phyloP scores from a whole-genome alignment of 805 yeast genomes.

The Pichia manshurica region DNA sequence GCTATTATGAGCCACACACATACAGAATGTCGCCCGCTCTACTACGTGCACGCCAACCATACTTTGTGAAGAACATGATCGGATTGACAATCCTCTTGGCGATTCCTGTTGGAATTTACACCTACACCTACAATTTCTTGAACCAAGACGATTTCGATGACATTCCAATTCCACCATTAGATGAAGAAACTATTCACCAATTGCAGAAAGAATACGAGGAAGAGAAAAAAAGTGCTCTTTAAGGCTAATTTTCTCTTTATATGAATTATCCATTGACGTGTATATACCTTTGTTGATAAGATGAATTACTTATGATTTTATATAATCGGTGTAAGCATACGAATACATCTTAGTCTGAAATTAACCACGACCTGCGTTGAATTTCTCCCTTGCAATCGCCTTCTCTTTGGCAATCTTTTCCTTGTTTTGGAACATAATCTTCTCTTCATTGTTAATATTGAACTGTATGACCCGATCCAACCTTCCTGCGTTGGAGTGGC shows the following conservation, averaged over 20 bases:
- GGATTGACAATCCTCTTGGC: constrained; percentile 54
- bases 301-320: too few relatives aligned
- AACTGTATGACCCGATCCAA: constrained; percentile 11
- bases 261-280: background rate
- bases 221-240: constrained; percentile 23
- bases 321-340: too few relatives aligned
- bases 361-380: background rate
- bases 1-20: constrained; percentile 40
- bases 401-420: constrained; percentile 2
- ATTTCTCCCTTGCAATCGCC: background rate
- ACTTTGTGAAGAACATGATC: constrained; percentile 68
- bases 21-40: constrained; percentile 86
- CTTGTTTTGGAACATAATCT: constrained; percentile 8
- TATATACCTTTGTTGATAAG: background rate
- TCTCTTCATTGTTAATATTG: constrained; percentile 10
- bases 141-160: constrained; percentile 80
- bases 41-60: constrained; percentile 84
- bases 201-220: constrained; percentile 69
- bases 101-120: constrained; percentile 65
- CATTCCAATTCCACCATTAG: constrained; percentile 90
- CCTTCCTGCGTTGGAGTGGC: constrained; percentile 6
- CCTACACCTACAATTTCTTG: constrained; percentile 58
- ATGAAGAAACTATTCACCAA: constrained; percentile 66
- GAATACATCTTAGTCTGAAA: background rate
- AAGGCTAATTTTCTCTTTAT: background rate